phyloP scores from a whole-genome alignment of 208 protist genomes.

The Trypanosoma congolense region DNA sequence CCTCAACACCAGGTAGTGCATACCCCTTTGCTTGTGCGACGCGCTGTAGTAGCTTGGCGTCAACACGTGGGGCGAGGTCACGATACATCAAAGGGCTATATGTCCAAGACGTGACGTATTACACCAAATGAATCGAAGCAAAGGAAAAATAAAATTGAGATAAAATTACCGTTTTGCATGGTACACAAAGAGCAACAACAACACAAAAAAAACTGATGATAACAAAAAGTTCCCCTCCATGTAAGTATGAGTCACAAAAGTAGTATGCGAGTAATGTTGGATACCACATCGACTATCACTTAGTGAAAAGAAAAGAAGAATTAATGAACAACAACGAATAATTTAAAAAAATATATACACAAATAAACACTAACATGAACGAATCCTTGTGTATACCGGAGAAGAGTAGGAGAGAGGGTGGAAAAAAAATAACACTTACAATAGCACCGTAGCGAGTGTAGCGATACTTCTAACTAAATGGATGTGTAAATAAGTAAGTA shows the following conservation, averaged over 20 bases:
- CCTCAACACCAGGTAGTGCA: not conserved
- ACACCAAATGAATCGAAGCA: too few species aligned
- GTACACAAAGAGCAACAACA: constrained; percentile 1
- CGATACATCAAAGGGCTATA: constrained; percentile 11
- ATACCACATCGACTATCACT: too few species aligned
- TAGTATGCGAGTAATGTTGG: too few species aligned
- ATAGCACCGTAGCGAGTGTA: not conserved
- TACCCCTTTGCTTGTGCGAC: constrained; percentile 3
- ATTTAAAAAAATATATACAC: too few species aligned
- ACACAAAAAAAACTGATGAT: not conserved
- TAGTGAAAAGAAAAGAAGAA: too few species aligned
- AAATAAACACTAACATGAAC: too few species aligned
- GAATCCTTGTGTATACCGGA: too few species aligned
- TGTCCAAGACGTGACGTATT: not conserved
- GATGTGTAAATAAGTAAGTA: too few species aligned
- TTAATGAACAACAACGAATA: too few species aligned
- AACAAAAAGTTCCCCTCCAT: too few species aligned
- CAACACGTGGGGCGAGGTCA: constrained; percentile 21
- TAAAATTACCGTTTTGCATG: not conserved
- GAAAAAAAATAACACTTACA: constrained; percentile 7
- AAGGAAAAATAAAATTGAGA: constrained; percentile 3
- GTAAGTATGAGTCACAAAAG: too few species aligned
- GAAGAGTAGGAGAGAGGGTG: not conserved
- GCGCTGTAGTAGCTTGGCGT: constrained; percentile 5
- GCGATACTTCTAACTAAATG: not conserved